Evolutionary conservation across 2,329 filamentous ascomycete species (phyloP), one percentile per base, ranked within the genome.

Genomic region (Alternaria ethzedia): DNA sequence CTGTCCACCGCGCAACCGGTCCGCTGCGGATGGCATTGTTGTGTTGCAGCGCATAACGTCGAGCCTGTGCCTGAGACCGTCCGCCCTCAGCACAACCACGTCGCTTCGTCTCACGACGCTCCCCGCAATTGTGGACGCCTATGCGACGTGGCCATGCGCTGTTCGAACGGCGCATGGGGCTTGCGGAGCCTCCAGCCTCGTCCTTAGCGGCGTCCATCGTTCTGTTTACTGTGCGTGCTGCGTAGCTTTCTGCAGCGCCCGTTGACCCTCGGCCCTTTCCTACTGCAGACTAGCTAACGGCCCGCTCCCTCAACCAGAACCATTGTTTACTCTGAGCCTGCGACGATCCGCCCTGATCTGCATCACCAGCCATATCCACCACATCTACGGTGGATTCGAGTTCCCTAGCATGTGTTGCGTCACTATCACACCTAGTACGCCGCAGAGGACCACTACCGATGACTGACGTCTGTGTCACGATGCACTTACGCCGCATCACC

Each of bases 211-310:
- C 30, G 15, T 17, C 43, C 57, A 23, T 46, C 17, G 20, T n/a
- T 46, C 32, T 25, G 36, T 26, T 28, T 57, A 57, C n/a, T 46
- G 30, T 26, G 36, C 36, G 51, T 23, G 36, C 58, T 21, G 56
- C 51, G 9, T 26, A 41, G 28, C 46, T 50, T 21, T 23, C 47
- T 45, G 49, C 49, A 30, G 41, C 25, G 55, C 59, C 43, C 59
- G 28, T 49, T 45, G 32, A 49, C 32, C 36, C 26, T 49, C 30
- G 44, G 36, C 17, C 57, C 45, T 59, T 60, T n/a, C 61, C 57
- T 13, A 15, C 20, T 56, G 13, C 43, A 36, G 41, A 54, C 58
- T 64, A 64, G 58, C 21, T 36, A 20, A 54, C 61, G 61, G 61
- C 57, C 61, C 61, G 61, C 47, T 52, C 61, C 61, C 50, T 25